phyloP scores from a whole-genome alignment of 129 eudicot genomes.

The Erigeron canadensis region DNA sequence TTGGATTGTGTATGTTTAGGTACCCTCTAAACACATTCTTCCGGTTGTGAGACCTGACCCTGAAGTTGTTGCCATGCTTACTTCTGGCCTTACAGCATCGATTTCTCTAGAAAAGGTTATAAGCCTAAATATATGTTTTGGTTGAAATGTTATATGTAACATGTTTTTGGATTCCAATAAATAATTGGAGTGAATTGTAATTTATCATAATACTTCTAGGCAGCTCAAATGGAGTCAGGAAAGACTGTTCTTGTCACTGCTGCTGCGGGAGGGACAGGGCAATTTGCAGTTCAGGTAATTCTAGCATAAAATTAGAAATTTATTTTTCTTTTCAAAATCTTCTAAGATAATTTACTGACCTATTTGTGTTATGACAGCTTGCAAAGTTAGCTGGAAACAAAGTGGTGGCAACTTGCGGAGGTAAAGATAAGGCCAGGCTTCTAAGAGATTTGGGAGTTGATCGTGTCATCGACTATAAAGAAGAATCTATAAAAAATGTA shows the following conservation, averaged over 20 bases:
- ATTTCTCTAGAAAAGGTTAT: slow-evolving; percentile 82
- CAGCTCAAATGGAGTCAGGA: slow-evolving; percentile 86
- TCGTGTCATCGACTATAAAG: slow-evolving; percentile 86
- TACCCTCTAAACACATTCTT: slow-evolving; percentile 81
- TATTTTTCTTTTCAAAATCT: slow-evolving; percentile 8
- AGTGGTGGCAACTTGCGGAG: slow-evolving; percentile 97
- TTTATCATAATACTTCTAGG: slow-evolving; percentile 43
- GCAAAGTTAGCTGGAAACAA: slow-evolving; percentile 97
- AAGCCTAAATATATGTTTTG: not conserved
- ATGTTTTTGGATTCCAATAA: not conserved
- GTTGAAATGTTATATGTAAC: not conserved
- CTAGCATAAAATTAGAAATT: not conserved
- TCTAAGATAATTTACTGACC: slow-evolving; percentile 15
- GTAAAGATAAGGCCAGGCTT: slow-evolving; percentile 79
- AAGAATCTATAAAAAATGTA: slow-evolving; percentile 77
- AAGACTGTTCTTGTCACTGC: slow-evolving; percentile 90
- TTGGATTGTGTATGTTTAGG: slow-evolving; percentile 45
- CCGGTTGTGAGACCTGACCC: slow-evolving; percentile 96
- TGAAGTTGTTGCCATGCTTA: slow-evolving; percentile 97
- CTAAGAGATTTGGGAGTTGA: slow-evolving; percentile 78
- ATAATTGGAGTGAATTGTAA: not conserved
- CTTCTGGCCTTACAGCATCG: slow-evolving; percentile 97
- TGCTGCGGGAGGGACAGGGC: slow-evolving; percentile 99
- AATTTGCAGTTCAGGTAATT: slow-evolving; percentile 94
- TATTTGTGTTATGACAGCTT: slow-evolving; percentile 45